Percentiles rank a stretch among this genome's conserved stretches.
Evolutionary conservation across 441 rosid genomes (phyloP).

Genomic region (Gossypium trilobum): DNA sequence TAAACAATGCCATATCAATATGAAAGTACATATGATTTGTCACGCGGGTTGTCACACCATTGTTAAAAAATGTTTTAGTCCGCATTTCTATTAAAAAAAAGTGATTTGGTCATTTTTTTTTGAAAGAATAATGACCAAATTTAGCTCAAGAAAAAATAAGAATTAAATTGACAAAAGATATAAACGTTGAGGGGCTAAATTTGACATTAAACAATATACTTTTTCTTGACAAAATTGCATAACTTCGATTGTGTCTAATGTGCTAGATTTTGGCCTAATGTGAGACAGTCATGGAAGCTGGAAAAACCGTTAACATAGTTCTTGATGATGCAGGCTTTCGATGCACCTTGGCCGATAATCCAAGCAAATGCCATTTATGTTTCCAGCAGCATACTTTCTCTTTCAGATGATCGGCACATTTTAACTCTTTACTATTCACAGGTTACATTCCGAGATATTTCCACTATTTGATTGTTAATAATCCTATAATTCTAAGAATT

Average conservation of each 20-base stretch:
- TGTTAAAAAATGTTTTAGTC: too few relatives aligned
- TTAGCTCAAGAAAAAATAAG: too few relatives aligned
- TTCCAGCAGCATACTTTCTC: conserved; percentile 68
- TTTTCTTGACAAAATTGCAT: background rate
- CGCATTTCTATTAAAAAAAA: too few relatives aligned
- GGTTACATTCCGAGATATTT: conserved; percentile 31
- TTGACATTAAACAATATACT: background rate
- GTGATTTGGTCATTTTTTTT: too few relatives aligned
- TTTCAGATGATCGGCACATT: conserved; percentile 71
- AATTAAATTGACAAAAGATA: too few relatives aligned
- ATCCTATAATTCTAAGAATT: background rate
- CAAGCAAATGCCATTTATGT: conserved; percentile 91
- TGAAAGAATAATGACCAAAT: too few relatives aligned
- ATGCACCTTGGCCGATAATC: conserved; percentile 83
- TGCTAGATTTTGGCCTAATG: background rate
- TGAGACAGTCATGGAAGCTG: background rate
- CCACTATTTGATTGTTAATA: background rate
- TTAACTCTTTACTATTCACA: conserved; percentile 59
- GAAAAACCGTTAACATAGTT: background rate
- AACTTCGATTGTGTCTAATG: background rate
- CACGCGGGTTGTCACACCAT: fast-evolving
- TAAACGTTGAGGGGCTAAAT: too few relatives aligned
- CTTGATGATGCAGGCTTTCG: conserved; percentile 59
- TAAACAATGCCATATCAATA: too few relatives aligned
- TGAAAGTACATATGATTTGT: too few relatives aligned